These are phyloP conservation scores for Malbranchea zuffiana DNA, from an alignment of 2,329 filamentous ascomycete species.

Conservation along the genomic window DNA sequence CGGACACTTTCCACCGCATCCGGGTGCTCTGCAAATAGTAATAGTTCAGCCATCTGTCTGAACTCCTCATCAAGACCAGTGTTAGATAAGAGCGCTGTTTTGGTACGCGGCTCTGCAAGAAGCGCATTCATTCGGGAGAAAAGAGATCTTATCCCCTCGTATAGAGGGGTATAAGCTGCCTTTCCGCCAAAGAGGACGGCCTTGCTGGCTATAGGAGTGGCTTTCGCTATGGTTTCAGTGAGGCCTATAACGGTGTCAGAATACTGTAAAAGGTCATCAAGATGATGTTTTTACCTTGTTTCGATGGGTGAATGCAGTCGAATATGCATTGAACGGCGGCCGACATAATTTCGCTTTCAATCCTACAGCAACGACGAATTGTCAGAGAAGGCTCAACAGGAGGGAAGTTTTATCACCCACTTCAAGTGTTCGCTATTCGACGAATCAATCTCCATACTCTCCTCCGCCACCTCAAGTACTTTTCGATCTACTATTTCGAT, in stretches of 20 bases:
- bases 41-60: conserved; percentile 20
- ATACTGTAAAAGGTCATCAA: conserved; percentile 15
- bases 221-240: conserved; percentile 22
- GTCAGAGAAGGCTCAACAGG: background rate
- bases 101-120: conserved; percentile 5
- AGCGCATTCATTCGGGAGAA: conserved; percentile 24
- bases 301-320: conserved; percentile 27
- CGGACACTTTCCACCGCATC: conserved; percentile 28
- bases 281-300: conserved; percentile 15
- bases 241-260: conserved; percentile 18
- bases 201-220: conserved; percentile 22
- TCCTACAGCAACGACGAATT: conserved; percentile 14
- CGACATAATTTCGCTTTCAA: conserved; percentile 27
- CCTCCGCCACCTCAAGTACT: conserved; percentile 41
- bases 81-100: conserved; percentile 8
- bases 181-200: conserved; percentile 25
- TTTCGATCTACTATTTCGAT: conserved; percentile 56
- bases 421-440: conserved; percentile 31
- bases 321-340: conserved; percentile 31
- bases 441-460: conserved; percentile 59
- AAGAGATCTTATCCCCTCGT: conserved; percentile 26
- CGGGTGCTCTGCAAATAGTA: conserved; percentile 27
- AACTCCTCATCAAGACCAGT: conserved; percentile 21
- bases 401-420: conserved; percentile 15
- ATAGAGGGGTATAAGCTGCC: conserved; percentile 27